These are phyloP conservation scores for Yamadazyma sp. DNA, from an alignment of 1,139 yeast genomes.

Conservation along the genomic window DNA sequence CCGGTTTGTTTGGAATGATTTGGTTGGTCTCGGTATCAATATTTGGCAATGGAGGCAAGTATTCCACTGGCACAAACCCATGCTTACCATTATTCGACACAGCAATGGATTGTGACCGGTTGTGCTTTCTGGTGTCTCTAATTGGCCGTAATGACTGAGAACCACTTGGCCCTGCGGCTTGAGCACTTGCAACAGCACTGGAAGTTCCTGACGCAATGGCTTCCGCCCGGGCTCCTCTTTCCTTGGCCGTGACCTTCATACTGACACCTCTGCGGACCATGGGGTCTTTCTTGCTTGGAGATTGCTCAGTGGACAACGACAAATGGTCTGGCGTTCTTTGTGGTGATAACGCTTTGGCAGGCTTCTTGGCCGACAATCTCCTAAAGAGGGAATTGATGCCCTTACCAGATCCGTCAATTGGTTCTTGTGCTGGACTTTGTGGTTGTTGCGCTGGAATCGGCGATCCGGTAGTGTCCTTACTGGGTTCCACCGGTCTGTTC, in stretches of 20 bases:
- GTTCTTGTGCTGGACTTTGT: slow-evolving; percentile 30
- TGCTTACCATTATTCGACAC: slow-evolving; percentile 32
- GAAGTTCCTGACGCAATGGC: not conserved
- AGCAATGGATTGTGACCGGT: slow-evolving; percentile 29
- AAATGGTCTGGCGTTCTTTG: slow-evolving; percentile 13
- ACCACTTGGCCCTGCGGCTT: not conserved
- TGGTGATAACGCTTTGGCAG: slow-evolving; percentile 19
- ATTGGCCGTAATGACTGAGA: slow-evolving; percentile 8
- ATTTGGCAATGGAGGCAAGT: slow-evolving; percentile 50
- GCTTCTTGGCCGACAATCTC: slow-evolving; percentile 38
- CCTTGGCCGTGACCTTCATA: slow-evolving; percentile 62
- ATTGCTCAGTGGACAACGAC: not conserved
- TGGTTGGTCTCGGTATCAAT: slow-evolving; percentile 33
- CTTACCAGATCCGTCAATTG: slow-evolving; percentile 33
- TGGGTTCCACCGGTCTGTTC: not conserved
- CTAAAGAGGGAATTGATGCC: slow-evolving; percentile 41
- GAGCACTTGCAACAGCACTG: not conserved
- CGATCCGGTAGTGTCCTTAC: slow-evolving; percentile 9
- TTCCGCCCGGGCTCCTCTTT: slow-evolving; percentile 30
- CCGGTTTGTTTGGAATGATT: slow-evolving; percentile 15
- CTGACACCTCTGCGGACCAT: slow-evolving; percentile 62
- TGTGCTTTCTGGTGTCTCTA: slow-evolving; percentile 19
- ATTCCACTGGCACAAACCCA: slow-evolving; percentile 48
- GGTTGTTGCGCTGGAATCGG: slow-evolving; percentile 36
- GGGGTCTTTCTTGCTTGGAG: slow-evolving; percentile 36